phyloP scores from a whole-genome alignment of 495 filamentous ascomycete species.

The Cercophora sp. region DNA sequence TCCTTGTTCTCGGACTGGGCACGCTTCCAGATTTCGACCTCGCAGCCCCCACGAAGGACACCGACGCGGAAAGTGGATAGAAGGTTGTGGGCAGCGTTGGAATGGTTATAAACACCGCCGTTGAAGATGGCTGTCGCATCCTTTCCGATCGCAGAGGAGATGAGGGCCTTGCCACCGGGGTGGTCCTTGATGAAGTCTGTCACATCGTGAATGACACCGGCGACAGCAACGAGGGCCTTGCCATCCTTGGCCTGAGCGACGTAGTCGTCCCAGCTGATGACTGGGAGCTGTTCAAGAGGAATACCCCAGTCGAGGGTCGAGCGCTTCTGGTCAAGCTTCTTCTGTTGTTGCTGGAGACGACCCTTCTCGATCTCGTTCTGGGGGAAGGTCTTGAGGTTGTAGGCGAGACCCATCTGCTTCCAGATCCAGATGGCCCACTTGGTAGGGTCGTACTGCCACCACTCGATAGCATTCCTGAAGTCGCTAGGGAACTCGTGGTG shows the following conservation, averaged over 20 bases:
- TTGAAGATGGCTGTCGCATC: constrained; percentile 99
- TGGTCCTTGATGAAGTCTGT: constrained; percentile 94
- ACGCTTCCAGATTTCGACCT: constrained; percentile 99
- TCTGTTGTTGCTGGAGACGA: constrained; percentile 92
- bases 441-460: constrained; percentile 98
- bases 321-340: constrained; percentile 98
- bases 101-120: constrained; percentile 96
- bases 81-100: constrained; percentile 95
- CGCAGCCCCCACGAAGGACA: constrained; percentile 92
- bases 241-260: constrained; percentile 78
- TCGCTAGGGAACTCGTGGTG: constrained; percentile 99
- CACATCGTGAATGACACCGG: constrained; percentile 95
- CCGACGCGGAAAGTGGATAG: constrained; percentile 95
- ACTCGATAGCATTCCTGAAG: constrained; percentile 97
- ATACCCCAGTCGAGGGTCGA: constrained; percentile 89
- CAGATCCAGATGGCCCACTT: constrained; percentile 95
- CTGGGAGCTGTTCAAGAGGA: constrained; percentile 88
- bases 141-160: constrained; percentile 89
- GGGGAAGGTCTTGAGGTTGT: constrained; percentile 95
- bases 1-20: constrained; percentile 88
- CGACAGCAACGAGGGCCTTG: constrained; percentile 80
- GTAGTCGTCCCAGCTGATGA: constrained; percentile 96
- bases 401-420: constrained; percentile 93
- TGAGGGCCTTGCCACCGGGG: constrained; percentile 94
- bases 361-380: constrained; percentile 99